A percentile compares a stretch with the other conserved stretches of the same genome.
Evolutionary conservation across 2,329 filamentous ascomycete genomes (phyloP).

Genomic region (Ilyonectria sp.): DNA sequence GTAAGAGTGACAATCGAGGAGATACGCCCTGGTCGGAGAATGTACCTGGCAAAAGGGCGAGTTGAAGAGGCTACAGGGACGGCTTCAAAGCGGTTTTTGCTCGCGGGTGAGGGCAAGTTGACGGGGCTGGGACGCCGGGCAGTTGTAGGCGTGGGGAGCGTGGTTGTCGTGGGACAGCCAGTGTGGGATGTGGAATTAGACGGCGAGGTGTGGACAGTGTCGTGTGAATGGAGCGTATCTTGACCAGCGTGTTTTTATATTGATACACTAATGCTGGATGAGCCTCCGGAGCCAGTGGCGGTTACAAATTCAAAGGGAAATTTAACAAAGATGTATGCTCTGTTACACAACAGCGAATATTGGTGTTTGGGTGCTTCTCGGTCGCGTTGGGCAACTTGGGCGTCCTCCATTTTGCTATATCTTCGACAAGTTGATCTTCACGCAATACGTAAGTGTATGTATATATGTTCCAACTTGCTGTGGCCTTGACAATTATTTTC

Average conservation of each 20-base stretch:
- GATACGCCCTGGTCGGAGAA: conserved; percentile 50
- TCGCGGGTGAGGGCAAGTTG: conserved; percentile 57
- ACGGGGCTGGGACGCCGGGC: conserved; percentile 53
- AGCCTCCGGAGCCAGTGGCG: no score
- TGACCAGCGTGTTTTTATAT: conserved; percentile 20
- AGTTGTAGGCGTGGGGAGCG: conserved; percentile 48
- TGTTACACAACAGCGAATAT: no score
- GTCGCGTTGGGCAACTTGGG: no score
- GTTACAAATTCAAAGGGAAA: no score
- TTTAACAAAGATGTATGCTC: no score
- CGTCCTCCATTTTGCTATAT: no score
- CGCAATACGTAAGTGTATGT: no score
- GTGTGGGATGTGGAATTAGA: conserved; percentile 57
- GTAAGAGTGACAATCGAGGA: conserved; percentile 51
- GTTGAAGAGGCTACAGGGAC: conserved; percentile 1
- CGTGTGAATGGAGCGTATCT: conserved; percentile 55
- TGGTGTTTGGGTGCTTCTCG: no score
- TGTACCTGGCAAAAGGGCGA: conserved; percentile 53
- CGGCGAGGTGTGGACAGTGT: conserved; percentile 55
- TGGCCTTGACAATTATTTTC: no score
- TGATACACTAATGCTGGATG: no score
- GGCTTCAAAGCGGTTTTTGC: conserved; percentile 47
- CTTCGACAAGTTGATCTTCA: no score
- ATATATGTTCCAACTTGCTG: no score
- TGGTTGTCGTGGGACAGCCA: conserved; percentile 54